phyloP scores from a whole-genome alignment of 331 rosid species.

The Spiraea crenata region DNA sequence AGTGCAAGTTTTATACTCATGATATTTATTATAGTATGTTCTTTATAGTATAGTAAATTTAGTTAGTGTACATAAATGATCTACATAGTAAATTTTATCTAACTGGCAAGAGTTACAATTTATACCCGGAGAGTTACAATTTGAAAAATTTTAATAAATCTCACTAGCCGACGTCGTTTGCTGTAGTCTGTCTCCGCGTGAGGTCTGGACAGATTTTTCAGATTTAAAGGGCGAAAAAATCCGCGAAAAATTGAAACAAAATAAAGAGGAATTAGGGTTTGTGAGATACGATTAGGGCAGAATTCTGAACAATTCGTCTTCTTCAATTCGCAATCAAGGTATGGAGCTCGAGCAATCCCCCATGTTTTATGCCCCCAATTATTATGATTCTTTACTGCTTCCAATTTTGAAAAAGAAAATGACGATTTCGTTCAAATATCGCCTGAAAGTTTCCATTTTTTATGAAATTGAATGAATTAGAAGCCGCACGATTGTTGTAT shows the following conservation, averaged over 20 bases:
- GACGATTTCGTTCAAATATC: not conserved
- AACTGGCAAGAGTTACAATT: not conserved
- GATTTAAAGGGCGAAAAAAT: not conserved
- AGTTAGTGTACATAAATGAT: too few relatives aligned
- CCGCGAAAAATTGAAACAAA: not conserved
- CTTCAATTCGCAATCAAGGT: slow-evolving; percentile 11
- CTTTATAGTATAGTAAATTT: too few relatives aligned
- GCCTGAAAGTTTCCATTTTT: not conserved
- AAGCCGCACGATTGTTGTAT: not conserved
- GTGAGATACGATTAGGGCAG: not conserved
- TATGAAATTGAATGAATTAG: not conserved
- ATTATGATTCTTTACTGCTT: not conserved
- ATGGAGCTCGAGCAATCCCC: not conserved
- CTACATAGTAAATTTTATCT: too few relatives aligned
- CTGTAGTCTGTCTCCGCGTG: too few relatives aligned
- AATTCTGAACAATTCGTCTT: not conserved
- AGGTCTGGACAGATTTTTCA: not conserved
- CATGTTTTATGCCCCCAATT: not conserved
- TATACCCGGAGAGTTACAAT: not conserved
- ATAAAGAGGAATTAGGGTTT: slow-evolving; percentile 8
- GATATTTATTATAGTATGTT: too few relatives aligned
- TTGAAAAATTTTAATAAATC: not conserved
- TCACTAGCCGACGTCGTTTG: slow-evolving; percentile 6
- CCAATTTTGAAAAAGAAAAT: not conserved
- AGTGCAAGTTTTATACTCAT: too few relatives aligned